Conservation (phyloP, 2,329 filamentous ascomycete genomes). For the Hypocreales sp. region DNA sequence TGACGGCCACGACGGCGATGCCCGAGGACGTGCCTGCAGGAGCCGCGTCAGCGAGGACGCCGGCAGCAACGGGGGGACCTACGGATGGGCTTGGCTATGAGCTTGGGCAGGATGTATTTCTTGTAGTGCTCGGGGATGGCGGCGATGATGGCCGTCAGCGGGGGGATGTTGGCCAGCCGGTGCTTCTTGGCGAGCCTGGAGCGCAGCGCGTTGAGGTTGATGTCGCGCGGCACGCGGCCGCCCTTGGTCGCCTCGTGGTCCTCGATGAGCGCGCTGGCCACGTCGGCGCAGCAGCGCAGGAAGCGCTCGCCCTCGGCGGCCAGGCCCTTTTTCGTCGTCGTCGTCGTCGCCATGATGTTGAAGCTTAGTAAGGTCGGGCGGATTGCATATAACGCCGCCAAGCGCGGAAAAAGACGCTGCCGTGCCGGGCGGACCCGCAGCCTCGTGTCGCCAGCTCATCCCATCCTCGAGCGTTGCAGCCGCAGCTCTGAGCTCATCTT, state of each 20-base stretch:
- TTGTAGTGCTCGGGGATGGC: slow-evolving; percentile 99
- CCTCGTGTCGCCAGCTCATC: slow-evolving; percentile 8
- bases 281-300: slow-evolving; percentile 86
- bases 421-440: no score
- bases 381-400: no score
- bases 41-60: no score
- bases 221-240: slow-evolving; percentile 60
- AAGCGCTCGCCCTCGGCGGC: slow-evolving; percentile 90
- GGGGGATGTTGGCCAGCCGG: slow-evolving; percentile 71
- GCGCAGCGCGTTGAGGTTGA: slow-evolving; percentile 83
- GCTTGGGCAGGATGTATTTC: slow-evolving; percentile 92
- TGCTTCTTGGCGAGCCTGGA: slow-evolving; percentile 88
- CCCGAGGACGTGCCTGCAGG: slow-evolving; percentile 78
- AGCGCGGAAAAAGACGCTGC: no score
- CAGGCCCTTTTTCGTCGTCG: slow-evolving; percentile 57
- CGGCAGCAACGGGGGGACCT: slow-evolving; percentile 11
- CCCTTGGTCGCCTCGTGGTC: slow-evolving; percentile 77
- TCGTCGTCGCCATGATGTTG: slow-evolving; percentile 32
- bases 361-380: no score
- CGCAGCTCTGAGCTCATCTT: slow-evolving; percentile 5
- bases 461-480: slow-evolving; percentile 7
- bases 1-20: slow-evolving; percentile 95
- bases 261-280: slow-evolving; percentile 85
- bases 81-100: slow-evolving; percentile 94
- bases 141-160: slow-evolving; percentile 91